Evolutionary conservation across 345 rosid species (phyloP), one percentile per base, ranked within the genome.

Genomic region (Linum trigynum): DNA sequence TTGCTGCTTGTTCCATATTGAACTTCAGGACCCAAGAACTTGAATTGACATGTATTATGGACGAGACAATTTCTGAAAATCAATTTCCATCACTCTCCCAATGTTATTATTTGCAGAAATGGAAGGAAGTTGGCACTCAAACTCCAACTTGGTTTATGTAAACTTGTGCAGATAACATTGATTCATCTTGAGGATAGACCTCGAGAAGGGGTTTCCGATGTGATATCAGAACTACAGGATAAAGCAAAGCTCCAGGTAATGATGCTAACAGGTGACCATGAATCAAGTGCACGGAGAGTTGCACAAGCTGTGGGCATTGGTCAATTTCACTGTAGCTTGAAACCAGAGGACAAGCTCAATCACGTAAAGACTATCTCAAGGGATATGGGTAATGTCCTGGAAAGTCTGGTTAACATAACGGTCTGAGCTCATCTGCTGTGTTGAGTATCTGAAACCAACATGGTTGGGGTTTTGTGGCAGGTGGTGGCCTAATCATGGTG

Each of bases 121-220:
- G 32, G 32, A 23, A 23, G 32, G 32, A 23, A 23, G 32, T 23
- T 23, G 32, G 32, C 32, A 23, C 32, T 23, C 32, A 23, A 23
- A 23, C 32, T 23, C 32, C 32, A 23, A 23, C 32, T 23, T 23
- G 32, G 32, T 23, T 23, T 23, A 23, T 23, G 32, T 23, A 61
- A 62, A 65, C 62, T 55, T 64, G 38, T 57, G 69, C 68, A 92
- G 96, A 89, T 94, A 75, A 79, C 99, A 62, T 75, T 94, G 81
- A 90, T 94, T 77, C 99, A 94, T 78, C 95, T 94, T 0, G 99
- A 90, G 82, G 97, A 94, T 79, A 88, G 81, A 75, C 99, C 97
- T 56, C 87, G 96, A 67, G 79, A 82, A 41, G 97, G 95, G 48
- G 95, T 86, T 65, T 73, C 86, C 58, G 90, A 84, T 65, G 96